Base-by-base conservation (phyloP, 1,284 basidiomycete species). In the Tausonia pullulans region DNA sequence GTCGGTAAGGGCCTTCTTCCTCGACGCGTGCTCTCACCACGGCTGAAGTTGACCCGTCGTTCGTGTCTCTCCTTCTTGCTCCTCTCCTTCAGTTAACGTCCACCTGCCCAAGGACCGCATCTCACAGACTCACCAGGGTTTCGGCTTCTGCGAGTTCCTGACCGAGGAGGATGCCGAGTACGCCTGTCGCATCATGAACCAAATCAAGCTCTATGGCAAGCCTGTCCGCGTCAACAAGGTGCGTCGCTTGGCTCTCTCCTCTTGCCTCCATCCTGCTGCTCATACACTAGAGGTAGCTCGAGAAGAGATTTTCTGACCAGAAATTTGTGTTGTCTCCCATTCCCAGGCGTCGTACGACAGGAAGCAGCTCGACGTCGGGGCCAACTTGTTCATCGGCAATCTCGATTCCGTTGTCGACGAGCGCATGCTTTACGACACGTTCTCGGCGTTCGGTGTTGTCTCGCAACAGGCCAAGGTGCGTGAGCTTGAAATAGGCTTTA, bases 71-170 rank as follows among this genome's bases (percentile, higher is more conserved):
- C 40, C 54, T 44, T 6, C 4, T 60, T 55, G 44, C 60, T 4
- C 27, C 54, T 55, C 13, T 57, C n/a, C 14, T 3, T n/a, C 70
- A 96, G 93, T 92, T 46, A 97, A 96, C 72, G 92, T 96, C 0
- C 93, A 96, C 78, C 81, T 98, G n/a, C 95, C 95, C n/a, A 98
- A 98, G 78, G 96, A 98, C 78, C 86, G 95, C 70, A 92, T 98
- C 68, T 96, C 93, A 10, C 94, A 94, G 87, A 82, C 89, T 3
- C 95, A 98, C 75, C 96, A 98, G 79, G 94, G 95, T 60, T 98
- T 97, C 77, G 95, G 94, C 58, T 98, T 98, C 79, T 97, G 95
- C 81, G 95, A 98, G 80, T 98, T 98, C 77, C 80, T 94, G 75
- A 93, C 92, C 51, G 94, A 98, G 78, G 90, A 93, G 74, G 96